Percentiles rank a stretch among this genome's conserved stretches.
These are phyloP conservation scores for Chrysanthemum seticuspe DNA, from an alignment of 129 eudicot genomes.

Conservation along the genomic window DNA sequence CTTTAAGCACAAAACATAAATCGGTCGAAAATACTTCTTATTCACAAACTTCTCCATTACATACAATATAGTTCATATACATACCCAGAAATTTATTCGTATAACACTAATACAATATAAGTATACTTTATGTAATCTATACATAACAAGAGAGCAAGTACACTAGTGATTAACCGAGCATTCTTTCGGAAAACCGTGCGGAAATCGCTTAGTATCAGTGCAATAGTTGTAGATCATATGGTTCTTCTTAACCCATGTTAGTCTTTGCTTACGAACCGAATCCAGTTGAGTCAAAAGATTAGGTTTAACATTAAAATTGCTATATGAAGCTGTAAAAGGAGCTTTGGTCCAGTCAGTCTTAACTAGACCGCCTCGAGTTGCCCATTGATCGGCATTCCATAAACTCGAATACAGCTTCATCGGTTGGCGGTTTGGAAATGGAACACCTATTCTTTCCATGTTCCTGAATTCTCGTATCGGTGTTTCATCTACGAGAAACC, in stretches of 20 bases:
- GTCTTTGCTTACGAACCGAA: background rate
- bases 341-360: constrained; percentile 62
- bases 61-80: no score
- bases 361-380: constrained; percentile 58
- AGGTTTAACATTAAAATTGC: constrained; percentile 33
- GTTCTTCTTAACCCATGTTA: constrained; percentile 19
- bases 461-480: constrained; percentile 59
- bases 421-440: constrained; percentile 47
- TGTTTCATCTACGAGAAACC: constrained; percentile 46
- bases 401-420: constrained; percentile 55
- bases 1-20: no score
- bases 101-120: no score
- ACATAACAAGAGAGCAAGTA: background rate
- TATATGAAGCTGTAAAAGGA: constrained; percentile 46
- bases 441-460: constrained; percentile 36
- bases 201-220: constrained; percentile 22
- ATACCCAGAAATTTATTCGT: no score
- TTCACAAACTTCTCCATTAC: no score
- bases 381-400: constrained; percentile 71
- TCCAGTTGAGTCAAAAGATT: background rate
- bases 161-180: background rate
- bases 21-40: no score
- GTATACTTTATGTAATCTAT: background rate
- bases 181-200: constrained; percentile 15
- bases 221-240: constrained; percentile 33